Evolutionary conservation across 2,329 filamentous ascomycete species (phyloP).

Genomic region (Akanthomyces lecanii): DNA sequence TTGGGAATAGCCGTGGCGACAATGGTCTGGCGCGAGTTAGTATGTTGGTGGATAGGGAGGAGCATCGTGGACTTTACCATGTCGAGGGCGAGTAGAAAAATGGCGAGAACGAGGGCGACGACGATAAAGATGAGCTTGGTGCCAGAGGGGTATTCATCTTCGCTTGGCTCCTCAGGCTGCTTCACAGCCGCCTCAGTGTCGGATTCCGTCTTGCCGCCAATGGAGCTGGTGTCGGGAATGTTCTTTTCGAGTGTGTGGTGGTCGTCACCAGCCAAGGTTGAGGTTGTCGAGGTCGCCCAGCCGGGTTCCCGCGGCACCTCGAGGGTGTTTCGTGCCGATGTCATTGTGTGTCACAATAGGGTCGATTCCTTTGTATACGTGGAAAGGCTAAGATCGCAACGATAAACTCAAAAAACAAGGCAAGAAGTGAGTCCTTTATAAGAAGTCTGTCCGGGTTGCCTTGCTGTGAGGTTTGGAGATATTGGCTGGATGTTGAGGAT

Average conservation of each 20-base stretch:
- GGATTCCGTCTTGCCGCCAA: background rate
- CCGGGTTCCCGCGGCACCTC: conserved; percentile 12
- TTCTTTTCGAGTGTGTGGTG: conserved; percentile 4
- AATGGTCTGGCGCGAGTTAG: conserved; percentile 34
- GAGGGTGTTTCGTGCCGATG: conserved; percentile 9
- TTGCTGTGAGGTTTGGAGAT: too few species aligned
- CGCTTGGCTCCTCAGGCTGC: background rate
- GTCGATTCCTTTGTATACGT: too few species aligned
- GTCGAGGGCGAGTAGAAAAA: conserved; percentile 19
- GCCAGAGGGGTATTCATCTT: conserved; percentile 17
- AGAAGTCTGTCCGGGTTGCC: too few species aligned
- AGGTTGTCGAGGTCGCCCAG: conserved; percentile 9
- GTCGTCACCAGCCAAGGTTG: conserved; percentile 10
- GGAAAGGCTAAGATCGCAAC: too few species aligned
- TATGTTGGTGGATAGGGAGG: too few species aligned
- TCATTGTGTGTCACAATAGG: background rate
- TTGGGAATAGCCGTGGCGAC: conserved; percentile 47
- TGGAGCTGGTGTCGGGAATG: background rate
- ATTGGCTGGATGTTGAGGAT: too few species aligned
- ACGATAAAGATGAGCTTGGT: conserved; percentile 18
- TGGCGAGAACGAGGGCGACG: conserved; percentile 19
- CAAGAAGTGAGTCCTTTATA: too few species aligned
- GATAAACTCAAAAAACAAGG: too few species aligned
- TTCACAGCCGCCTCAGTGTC: background rate
- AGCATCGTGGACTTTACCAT: conserved; percentile 7